Evolutionary conservation across 2,329 filamentous ascomycete genomes (phyloP).

Genomic region (Lachnellula subtilissima): DNA sequence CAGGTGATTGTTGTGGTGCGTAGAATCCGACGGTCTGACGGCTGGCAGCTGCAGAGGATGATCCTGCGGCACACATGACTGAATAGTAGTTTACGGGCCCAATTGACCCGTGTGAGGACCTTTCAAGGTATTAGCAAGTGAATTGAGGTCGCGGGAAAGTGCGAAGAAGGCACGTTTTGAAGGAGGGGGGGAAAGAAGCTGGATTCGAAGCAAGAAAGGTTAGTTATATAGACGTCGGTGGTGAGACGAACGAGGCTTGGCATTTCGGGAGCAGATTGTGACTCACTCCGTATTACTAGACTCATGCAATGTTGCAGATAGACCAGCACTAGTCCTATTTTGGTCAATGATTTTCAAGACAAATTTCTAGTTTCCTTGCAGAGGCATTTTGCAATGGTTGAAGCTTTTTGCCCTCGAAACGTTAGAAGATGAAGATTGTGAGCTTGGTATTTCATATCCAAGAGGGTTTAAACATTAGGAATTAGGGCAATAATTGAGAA

Average conservation of each 20-base stretch:
- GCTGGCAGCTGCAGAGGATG: constrained; percentile 1
- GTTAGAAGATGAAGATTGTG: too few species aligned
- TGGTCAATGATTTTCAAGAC: too few species aligned
- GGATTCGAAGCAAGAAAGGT: not conserved
- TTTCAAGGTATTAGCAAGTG: not conserved
- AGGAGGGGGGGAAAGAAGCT: not conserved
- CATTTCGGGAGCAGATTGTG: not conserved
- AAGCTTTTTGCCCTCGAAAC: too few species aligned
- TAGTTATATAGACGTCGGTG: not conserved
- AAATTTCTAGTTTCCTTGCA: too few species aligned
- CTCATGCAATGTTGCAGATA: too few species aligned
- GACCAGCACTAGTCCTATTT: too few species aligned
- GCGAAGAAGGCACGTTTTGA: not conserved
- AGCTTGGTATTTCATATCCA: too few species aligned
- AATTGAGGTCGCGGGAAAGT: not conserved
- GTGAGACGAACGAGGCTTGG: not conserved
- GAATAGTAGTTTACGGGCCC: constrained; percentile 23
- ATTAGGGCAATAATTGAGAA: too few species aligned
- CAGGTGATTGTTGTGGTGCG: constrained; percentile 9
- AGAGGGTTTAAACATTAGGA: too few species aligned
- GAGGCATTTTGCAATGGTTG: too few species aligned
- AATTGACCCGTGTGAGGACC: constrained; percentile 26
- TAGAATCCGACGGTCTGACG: constrained; percentile 7
- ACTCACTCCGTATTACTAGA: not conserved
- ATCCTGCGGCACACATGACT: constrained; percentile 13